Base-by-base conservation (phyloP, 345 rosid species). In the Linum tenue region DNA sequence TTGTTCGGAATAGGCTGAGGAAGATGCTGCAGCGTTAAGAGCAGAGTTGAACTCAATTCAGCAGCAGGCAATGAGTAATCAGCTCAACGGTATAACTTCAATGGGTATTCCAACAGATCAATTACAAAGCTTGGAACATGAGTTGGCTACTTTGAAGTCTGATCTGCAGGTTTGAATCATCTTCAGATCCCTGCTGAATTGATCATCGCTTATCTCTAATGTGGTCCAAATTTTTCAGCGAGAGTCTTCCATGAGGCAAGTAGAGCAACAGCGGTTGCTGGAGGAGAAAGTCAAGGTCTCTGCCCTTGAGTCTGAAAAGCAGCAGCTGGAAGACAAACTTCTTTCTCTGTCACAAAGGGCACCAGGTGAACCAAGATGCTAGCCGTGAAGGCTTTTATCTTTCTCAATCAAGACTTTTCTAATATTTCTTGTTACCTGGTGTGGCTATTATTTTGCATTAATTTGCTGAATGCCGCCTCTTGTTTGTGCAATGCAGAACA, bases 11-110 rank as follows among this genome's bases (percentile, higher is more conserved):
- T 72, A 94, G 99, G 99, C 99, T 5, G 99, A 94, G 86, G 97
- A 90, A 85, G 99, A 94, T 82, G 87, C 97, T 36, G 95, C 97
- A 66, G 77, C 97, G 65, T 78, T 94, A 76, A 88, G 99, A 83
- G 91, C 96, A 22, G 99, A 94, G 73, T 84, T 94, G 60, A 90
- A 90, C 82, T 80, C 79, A 11, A 73, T 85, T 15, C 99, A 88
- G 78, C 95, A 79, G 61, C 95, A 90, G 78, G 79, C 83, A 39
- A 81, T 85, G 77, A 67, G 55, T 68, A 71, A 79, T 76, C 72
- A 82, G 62, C 74, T 77, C 73, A 74, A 62, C 65, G 97, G 83
- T 73, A 82, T 75, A 8, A 58, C 74, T 39, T 67, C 78, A 39
- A 62, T 76, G 70, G 87, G 82, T 68, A 65, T 38, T 74, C 70